Percentiles rank a stretch among this genome's conserved stretches.
phyloP scores from a whole-genome alignment of 108 stramenopile genomes.

The Pseudonitzschia multistriata region DNA sequence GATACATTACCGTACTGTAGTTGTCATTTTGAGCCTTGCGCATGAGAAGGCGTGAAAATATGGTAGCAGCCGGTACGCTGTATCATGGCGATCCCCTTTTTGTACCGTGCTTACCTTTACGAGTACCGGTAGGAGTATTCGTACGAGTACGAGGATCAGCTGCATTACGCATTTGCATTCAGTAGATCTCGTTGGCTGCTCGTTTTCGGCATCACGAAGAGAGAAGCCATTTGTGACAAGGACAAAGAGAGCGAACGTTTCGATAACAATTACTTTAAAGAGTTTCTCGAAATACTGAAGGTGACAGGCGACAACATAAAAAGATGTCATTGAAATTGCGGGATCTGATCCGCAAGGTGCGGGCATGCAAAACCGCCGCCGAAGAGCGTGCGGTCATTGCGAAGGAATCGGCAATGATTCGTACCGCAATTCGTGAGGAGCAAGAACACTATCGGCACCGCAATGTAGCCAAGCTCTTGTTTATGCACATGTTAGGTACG shows the following conservation, averaged over 20 bases:
- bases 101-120: no score
- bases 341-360: constrained; percentile 98
- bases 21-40: no score
- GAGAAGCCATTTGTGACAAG: background rate
- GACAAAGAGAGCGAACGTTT: constrained; percentile 2
- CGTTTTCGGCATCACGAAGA: background rate
- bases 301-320: background rate
- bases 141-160: no score
- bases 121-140: no score
- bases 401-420: constrained; percentile 98
- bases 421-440: constrained; percentile 98
- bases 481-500: constrained; percentile 98
- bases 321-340: constrained; percentile 96
- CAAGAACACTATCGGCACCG: constrained; percentile 96
- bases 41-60: no score
- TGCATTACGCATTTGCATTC: no score
- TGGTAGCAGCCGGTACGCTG: no score
- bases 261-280: background rate
- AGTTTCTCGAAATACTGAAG: background rate
- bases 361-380: constrained; percentile 98
- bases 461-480: constrained; percentile 99
- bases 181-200: no score
- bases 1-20: no score
- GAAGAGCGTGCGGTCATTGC: constrained; percentile 99
- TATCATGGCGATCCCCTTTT: no score